Base-by-base conservation (phyloP, 1,284 basidiomycete species). In the Leccinum laetum region DNA sequence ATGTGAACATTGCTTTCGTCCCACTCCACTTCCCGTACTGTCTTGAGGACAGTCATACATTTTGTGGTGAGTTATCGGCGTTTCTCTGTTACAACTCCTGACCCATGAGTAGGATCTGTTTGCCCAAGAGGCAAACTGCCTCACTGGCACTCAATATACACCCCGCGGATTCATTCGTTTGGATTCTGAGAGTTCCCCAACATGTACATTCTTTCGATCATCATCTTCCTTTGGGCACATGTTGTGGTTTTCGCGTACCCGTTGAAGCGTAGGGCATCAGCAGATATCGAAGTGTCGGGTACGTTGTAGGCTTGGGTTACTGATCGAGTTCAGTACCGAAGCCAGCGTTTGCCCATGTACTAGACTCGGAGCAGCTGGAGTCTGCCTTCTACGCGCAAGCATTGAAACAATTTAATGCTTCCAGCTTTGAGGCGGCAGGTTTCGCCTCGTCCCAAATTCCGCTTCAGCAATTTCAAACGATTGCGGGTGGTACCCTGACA, bases 271-370 rank as follows among this genome's bases (percentile, higher is more conserved):
- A 56, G 2, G 9, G 24, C 58, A 57, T 14, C 57, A 5, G 7
- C 44, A 49, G 58, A 69, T n/a, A 53, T 67, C 18, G 21, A 59
- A 62, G 44, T 71, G 71, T 74, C 68, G 61, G 60, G 68, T 67
- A 61, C 14, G 65, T 64, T 14, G 29, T 61, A 7, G 9, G 8
- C 18, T 49, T n/a, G 41, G n/a, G 5, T 49, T 35, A 13, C 18
- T 32, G 9, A 41, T 7, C 6, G 8, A 49, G 18, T 53, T 29
- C 29, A 29, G 29, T 26, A 24, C 21, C 62, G 44, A 62, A 35
- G 5, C 29, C 72, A 92, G 91, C 89, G 74, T 93, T 94, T 70
- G 91, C 91, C 44, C 81, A 87, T 73, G 86, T 91, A 55, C 80
- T 93, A 56, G 91, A 29, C 29, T 29, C 29, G 29, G 29, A 94